phyloP scores from a whole-genome alignment of 192 early-diverging fungal species.

The Backusella psychrophila region DNA sequence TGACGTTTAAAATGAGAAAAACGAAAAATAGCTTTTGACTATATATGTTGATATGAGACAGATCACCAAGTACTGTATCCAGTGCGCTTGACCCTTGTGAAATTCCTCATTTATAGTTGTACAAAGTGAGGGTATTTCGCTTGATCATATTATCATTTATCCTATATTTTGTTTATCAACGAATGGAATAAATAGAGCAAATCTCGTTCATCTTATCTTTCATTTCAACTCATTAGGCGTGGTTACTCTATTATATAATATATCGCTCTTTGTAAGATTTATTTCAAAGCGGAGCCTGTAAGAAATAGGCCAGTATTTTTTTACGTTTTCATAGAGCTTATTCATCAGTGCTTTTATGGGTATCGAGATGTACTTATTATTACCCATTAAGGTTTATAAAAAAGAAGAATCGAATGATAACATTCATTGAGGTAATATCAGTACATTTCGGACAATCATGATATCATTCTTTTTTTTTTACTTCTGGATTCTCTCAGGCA shows the following conservation, averaged over 20 bases:
- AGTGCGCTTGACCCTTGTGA: background rate
- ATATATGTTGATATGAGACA: background rate
- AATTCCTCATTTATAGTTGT: background rate
- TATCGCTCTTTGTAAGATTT: background rate
- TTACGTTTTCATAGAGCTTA: background rate
- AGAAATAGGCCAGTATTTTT: background rate
- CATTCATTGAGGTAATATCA: conserved; percentile 8
- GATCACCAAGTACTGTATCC: background rate
- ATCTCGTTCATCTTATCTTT: background rate
- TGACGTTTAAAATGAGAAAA: background rate
- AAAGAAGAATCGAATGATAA: background rate
- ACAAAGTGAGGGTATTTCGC: background rate
- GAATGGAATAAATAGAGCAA: conserved; percentile 1
- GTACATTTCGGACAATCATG: conserved; percentile 24
- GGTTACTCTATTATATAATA: background rate
- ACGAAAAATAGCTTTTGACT: background rate
- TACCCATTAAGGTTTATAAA: background rate
- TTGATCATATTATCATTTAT: background rate
- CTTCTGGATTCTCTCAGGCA: conserved; percentile 37
- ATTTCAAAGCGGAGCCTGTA: background rate
- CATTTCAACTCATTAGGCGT: background rate
- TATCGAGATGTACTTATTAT: background rate
- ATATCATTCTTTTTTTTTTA: conserved; percentile 28
- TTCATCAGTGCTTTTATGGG: background rate
- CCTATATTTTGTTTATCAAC: background rate